These are phyloP conservation scores for Acanthamoeba culbertsoni DNA, from an alignment of 208 protist genomes.

Conservation along the genomic window DNA sequence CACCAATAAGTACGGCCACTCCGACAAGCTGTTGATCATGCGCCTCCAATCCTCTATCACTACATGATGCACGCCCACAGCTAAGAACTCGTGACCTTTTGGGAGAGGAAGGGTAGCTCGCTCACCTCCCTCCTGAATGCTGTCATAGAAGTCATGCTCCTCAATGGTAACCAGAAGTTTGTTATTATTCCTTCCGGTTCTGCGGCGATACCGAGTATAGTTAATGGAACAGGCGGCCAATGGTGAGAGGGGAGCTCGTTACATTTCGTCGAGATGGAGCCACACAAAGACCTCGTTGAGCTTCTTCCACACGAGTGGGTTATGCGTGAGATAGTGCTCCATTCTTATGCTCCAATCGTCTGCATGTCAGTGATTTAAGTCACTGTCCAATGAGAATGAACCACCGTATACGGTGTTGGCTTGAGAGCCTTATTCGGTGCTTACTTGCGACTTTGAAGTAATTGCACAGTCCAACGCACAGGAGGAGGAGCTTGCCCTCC, in stretches of 20 bases:
- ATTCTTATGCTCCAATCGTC: not conserved
- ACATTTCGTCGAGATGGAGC: not conserved
- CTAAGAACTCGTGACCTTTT: not conserved
- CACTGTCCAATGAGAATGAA: not conserved
- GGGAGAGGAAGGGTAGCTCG: not conserved
- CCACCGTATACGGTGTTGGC: not conserved
- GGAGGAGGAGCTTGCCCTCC: not conserved
- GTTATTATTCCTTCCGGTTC: no score
- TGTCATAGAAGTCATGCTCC: not conserved
- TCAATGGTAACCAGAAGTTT: no score
- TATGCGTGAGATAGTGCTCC: not conserved
- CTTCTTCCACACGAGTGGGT: not conserved
- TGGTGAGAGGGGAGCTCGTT: not conserved
- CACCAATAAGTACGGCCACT: slow-evolving; percentile 11
- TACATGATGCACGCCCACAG: not conserved
- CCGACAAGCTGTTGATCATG: not conserved
- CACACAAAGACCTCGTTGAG: not conserved
- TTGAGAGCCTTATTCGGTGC: not conserved
- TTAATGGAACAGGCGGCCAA: no score
- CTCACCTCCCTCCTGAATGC: not conserved
- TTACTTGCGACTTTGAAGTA: not conserved
- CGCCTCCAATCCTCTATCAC: not conserved
- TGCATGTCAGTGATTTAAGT: not conserved
- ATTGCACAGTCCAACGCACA: not conserved
- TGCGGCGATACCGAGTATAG: no score